phyloP scores from a whole-genome alignment of 2,329 filamentous ascomycete species.

The Penicillium fuscoglaucum region DNA sequence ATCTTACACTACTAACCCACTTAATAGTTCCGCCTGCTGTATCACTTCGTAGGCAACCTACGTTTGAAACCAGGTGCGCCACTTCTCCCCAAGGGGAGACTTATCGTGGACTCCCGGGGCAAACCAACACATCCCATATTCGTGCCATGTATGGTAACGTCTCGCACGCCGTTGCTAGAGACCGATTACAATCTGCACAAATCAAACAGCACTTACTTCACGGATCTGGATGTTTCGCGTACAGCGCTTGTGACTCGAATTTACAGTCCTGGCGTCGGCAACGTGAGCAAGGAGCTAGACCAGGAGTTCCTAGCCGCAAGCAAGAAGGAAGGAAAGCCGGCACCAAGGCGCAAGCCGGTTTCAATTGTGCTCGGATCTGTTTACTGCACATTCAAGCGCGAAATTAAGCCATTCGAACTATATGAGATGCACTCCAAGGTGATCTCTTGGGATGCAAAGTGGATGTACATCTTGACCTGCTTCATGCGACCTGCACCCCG shows the following conservation, averaged over 20 bases:
- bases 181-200: conserved; percentile 87
- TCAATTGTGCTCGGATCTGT: conserved; percentile 71
- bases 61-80: conserved; percentile 51
- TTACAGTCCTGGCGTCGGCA: conserved; percentile 58
- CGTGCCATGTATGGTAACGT: conserved; percentile 66
- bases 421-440: conserved; percentile 75
- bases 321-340: conserved; percentile 54
- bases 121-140: conserved; percentile 64
- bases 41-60: conserved; percentile 57
- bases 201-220: conserved; percentile 81
- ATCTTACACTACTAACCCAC: conserved; percentile 15
- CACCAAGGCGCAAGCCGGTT: conserved; percentile 53
- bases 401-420: conserved; percentile 67
- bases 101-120: conserved; percentile 35
- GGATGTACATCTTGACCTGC: conserved; percentile 74
- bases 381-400: conserved; percentile 69
- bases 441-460: conserved; percentile 76
- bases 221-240: conserved; percentile 79
- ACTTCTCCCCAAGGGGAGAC: conserved; percentile 44
- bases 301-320: conserved; percentile 51
- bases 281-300: conserved; percentile 55
- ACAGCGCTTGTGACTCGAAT: conserved; percentile 75
- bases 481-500: conserved; percentile 59
- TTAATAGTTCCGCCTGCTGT: conserved; percentile 58
- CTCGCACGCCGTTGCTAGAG: conserved; percentile 70